Evolutionary conservation across 2,329 filamentous ascomycete species (phyloP).

Genomic region (Paraphoma sp.): DNA sequence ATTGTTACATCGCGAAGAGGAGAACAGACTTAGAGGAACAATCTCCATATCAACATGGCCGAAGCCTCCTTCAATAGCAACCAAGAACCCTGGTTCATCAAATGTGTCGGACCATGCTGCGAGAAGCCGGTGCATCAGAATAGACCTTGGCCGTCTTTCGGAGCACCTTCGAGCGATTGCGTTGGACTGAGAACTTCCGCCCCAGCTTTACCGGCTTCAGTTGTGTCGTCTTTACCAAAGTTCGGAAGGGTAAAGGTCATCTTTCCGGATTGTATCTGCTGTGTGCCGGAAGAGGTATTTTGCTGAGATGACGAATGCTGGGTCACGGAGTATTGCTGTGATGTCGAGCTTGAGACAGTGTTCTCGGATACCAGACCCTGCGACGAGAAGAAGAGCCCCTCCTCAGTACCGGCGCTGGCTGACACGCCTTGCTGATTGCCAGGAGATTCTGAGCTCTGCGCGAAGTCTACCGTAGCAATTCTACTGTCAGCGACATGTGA

Average conservation of each 20-base stretch:
- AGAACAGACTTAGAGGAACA: not conserved
- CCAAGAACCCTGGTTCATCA: not conserved
- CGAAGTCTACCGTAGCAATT: slow-evolving; percentile 3
- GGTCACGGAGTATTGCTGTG: slow-evolving; percentile 2
- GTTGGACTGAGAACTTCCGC: slow-evolving; percentile 18
- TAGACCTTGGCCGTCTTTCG: not conserved
- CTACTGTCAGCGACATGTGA: not conserved
- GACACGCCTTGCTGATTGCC: not conserved
- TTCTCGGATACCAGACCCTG: not conserved
- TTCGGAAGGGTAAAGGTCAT: slow-evolving; percentile 25
- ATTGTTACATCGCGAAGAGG: not conserved
- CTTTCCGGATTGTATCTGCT: slow-evolving; percentile 19
- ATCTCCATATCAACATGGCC: too few species aligned
- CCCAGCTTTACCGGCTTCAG: not conserved
- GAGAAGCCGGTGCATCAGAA: not conserved
- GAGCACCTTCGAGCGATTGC: slow-evolving; percentile 6
- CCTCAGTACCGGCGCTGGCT: not conserved
- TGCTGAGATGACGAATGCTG: slow-evolving; percentile 4
- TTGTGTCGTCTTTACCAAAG: slow-evolving; percentile 17
- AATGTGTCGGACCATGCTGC: not conserved
- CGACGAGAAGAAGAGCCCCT: slow-evolving; percentile 1
- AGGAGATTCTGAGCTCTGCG: not conserved
- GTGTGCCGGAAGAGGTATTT: not conserved
- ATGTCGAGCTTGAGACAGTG: not conserved
- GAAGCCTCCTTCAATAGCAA: not conserved